Evolutionary conservation across 2,329 filamentous ascomycete genomes (phyloP), one percentile per base, ranked within the genome.

Genomic region (Fusarium xyrophilum): DNA sequence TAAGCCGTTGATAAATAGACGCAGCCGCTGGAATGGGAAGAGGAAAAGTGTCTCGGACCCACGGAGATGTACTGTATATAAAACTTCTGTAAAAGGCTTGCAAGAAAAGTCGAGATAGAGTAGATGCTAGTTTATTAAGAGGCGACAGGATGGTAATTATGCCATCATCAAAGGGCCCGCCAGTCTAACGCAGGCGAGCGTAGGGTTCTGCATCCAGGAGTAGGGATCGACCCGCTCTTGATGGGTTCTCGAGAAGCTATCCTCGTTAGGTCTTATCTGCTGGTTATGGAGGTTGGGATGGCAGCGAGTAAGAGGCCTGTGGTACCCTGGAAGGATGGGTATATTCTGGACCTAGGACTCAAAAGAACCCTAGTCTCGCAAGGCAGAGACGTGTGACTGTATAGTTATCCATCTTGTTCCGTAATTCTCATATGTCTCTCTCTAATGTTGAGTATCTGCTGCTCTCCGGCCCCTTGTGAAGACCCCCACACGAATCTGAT

Each of bases 161-260:
- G 65, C 69, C 66, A 74, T 74, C 73, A 73, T 68, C 52, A 44
- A 70, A 64, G 64, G 69, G 63, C 65, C 73, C 68, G 66, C 69
- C 23, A 28, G 42, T 43, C 72, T 74, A 74, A 73, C 69, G 71
- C 63, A 69, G 62, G 61, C 48, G 55, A 66, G 66, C 47, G 59
- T 65, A 69, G 53, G 58, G 55, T 39, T 53, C 58, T 64, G 39
- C 25, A 61, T 57, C 42, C 42, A 60, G 23, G 40, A 69, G 58
- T 65, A 71, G 63, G 66, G 65, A 70, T 73, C 65, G 62, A 63
- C 71, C 63, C 68, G 60, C 67, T 61, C 55, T 43, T 50, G 60
- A 54, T 60, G 59, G 65, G 53, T 52, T 47, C 47, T 58, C 23
- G 14, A 44, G 60, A 55, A 52, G 60, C 42, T 67, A 54, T 69